Evolutionary conservation across 2,329 filamentous ascomycete species (phyloP), one percentile per base, ranked within the genome.

Genomic region (Colletotrichum tofieldiae): DNA sequence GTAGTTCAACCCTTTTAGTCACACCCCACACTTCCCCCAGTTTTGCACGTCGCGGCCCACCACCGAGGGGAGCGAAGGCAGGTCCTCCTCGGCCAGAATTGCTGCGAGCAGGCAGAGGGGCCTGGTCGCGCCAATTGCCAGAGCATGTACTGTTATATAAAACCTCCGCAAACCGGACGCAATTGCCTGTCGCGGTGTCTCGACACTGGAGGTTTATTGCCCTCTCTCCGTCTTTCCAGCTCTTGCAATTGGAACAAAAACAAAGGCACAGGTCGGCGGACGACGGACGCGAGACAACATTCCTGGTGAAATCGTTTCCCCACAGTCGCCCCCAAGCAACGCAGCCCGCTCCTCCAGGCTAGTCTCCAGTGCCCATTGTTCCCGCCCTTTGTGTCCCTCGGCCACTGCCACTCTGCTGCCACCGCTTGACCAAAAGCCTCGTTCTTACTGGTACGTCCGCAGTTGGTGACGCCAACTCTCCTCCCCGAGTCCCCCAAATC

Each of bases 61-160:
- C 60, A 70, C 66, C 65, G 69, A 72, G 64, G 66, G 39, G 47
- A 65, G 69, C 69, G 65, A 69, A 65, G 54, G 52, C 66, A 63
- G 54, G 65, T 41, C 54, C 70, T 45, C n/a, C 59, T 72, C 70
- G 70, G 70, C 70, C 70, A 72, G 70, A 72, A 72, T 70, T 72
- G 61, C 70, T 72, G 54, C 70, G 70, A 72, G 65, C 32, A 29
- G 65, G 20, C 54, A 72, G 55, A 56, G 18, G 43, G 29, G 16
- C 23, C n/a, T 23, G 23, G 51, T 43, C 45, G 2, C 54, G 12
- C 64, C 43, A 43, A 45, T 49, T 60, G 37, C 64, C 32, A 41
- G 32, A 60, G 23, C 32, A 41, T 59, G 29, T 26, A 12, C 23
- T 18, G n/a, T 59, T 43, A 49, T 41, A 65, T 63, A 58, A 54